phyloP scores from a whole-genome alignment of 345 rosid species.

The Salix caprea region DNA sequence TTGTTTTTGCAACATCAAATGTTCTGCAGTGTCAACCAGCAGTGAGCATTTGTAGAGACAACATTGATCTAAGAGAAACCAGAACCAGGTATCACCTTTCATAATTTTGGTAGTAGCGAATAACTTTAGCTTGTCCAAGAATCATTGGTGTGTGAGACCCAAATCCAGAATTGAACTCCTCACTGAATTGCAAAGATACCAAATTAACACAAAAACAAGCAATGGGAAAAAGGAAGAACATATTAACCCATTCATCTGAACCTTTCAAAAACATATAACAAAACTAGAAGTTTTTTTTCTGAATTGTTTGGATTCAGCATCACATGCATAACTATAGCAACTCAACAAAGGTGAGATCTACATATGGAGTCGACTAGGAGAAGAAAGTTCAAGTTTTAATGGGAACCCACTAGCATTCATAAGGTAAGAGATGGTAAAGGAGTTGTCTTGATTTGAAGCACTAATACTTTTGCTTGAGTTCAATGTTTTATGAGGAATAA shows the following conservation, averaged over 20 bases:
- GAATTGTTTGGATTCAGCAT: background rate
- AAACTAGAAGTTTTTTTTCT: background rate
- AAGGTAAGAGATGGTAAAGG: too few relatives aligned
- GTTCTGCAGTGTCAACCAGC: slow-evolving; percentile 50
- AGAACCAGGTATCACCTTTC: slow-evolving; percentile 52
- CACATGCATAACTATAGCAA: background rate
- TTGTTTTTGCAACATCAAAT: slow-evolving; percentile 56
- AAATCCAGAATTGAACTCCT: slow-evolving; percentile 90
- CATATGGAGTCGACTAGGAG: too few relatives aligned
- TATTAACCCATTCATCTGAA: background rate
- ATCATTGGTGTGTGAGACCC: slow-evolving; percentile 93
- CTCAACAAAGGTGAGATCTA: background rate
- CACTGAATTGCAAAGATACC: slow-evolving; percentile 45
- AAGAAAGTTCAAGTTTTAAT: too few relatives aligned
- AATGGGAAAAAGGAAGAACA: slow-evolving; percentile 4
- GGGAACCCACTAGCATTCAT: too few relatives aligned
- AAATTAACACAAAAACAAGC: background rate
- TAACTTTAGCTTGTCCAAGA: slow-evolving; percentile 88
- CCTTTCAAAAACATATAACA: background rate
- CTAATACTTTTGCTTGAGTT: too few relatives aligned
- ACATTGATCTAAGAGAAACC: background rate
- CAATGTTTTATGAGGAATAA: too few relatives aligned
- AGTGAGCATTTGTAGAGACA: slow-evolving; percentile 13
- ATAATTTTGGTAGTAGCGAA: slow-evolving; percentile 71
- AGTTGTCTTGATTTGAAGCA: too few relatives aligned